Evolutionary conservation across 2,329 filamentous ascomycete genomes (phyloP).

Genomic region (Colletotrichum gigasporum): DNA sequence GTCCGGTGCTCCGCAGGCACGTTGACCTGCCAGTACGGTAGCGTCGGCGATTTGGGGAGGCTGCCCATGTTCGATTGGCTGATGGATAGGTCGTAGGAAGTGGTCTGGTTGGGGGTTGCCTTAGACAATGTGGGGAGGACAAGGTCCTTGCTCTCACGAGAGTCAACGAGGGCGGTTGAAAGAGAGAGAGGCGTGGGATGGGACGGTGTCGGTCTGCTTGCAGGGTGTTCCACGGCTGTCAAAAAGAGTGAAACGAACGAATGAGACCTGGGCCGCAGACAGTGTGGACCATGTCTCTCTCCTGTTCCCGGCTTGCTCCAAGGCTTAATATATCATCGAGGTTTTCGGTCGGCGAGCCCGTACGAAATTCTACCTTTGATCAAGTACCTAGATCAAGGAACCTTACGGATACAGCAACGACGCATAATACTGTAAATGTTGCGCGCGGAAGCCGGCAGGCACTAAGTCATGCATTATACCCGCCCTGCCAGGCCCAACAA

Average conservation of each 20-base stretch:
- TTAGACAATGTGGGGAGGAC: neutral
- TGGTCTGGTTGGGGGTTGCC: neutral
- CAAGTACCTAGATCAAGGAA: neutral
- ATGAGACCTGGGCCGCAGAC: neutral
- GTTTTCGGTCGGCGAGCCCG: slow-evolving; percentile 1
- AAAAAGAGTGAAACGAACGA: neutral
- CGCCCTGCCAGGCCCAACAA: slow-evolving; percentile 16
- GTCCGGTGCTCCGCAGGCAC: slow-evolving; percentile 71
- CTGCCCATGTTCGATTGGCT: slow-evolving; percentile 14
- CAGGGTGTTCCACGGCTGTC: slow-evolving; percentile 18
- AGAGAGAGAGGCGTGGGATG: neutral
- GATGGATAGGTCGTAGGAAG: neutral
- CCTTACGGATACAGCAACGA: no score
- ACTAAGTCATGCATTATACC: slow-evolving; percentile 3
- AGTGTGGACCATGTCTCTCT: slow-evolving; percentile 4
- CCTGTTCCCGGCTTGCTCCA: neutral
- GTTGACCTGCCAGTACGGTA: slow-evolving; percentile 87
- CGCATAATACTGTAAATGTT: neutral
- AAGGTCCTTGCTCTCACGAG: no score
- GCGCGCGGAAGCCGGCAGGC: slow-evolving; percentile 16
- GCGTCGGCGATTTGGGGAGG: slow-evolving; percentile 4
- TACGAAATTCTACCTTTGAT: neutral
- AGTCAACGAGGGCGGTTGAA: no score
- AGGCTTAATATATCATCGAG: slow-evolving; percentile 1
- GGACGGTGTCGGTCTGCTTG: neutral